phyloP scores from a whole-genome alignment of 768 basidiomycete genomes.

The Lactarius vividus region DNA sequence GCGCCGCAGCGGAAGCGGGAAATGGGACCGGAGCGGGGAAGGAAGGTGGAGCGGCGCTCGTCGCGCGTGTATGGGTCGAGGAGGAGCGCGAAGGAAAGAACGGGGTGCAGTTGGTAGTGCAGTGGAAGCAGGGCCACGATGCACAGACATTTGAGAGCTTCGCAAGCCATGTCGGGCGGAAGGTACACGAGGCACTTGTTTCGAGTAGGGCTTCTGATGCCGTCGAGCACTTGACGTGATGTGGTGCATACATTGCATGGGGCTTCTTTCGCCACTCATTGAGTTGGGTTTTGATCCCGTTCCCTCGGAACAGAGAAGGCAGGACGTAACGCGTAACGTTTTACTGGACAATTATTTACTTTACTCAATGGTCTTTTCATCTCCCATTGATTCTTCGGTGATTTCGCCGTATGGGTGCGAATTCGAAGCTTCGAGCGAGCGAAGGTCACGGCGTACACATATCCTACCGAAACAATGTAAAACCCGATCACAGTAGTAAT shows the following conservation, averaged over 20 bases:
- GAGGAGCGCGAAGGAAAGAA: conserved; percentile 6
- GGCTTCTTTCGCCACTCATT: neutral
- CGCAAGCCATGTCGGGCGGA: conserved; percentile 59
- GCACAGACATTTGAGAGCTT: conserved; percentile 63
- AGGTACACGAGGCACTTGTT: conserved; percentile 34
- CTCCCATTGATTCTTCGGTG: neutral
- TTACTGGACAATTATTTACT: neutral
- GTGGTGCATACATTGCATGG: neutral
- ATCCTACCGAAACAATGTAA: too few species aligned
- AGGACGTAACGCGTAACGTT: too few species aligned
- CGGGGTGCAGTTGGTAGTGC: conserved; percentile 41
- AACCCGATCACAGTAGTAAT: too few species aligned
- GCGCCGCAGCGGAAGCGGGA: neutral
- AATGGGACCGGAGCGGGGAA: conserved; percentile 7
- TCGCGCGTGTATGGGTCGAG: conserved; percentile 32
- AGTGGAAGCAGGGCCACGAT: conserved; percentile 64
- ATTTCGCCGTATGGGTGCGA: neutral
- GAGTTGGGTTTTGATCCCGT: too few species aligned
- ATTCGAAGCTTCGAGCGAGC: too few species aligned
- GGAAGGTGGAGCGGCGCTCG: conserved; percentile 10
- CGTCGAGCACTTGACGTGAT: neutral
- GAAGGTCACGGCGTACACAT: too few species aligned
- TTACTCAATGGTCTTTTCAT: too few species aligned
- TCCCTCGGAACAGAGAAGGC: neutral
- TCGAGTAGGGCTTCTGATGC: neutral